Evolutionary conservation across 495 filamentous ascomycete genomes (phyloP), one percentile per base, ranked within the genome.

Genomic region (Penicillium ochrochloron): DNA sequence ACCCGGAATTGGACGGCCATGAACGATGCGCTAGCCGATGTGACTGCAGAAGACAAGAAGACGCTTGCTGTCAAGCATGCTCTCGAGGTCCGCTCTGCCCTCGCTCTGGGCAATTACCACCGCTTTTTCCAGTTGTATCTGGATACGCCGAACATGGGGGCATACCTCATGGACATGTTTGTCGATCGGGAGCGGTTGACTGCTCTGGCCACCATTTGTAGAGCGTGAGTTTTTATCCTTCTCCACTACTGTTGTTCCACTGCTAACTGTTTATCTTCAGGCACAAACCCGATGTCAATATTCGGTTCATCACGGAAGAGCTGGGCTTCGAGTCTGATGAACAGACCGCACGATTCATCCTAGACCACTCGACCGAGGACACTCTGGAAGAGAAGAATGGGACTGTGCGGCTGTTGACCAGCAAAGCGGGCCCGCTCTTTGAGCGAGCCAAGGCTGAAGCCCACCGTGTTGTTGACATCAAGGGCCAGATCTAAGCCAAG

Each of bases 91-190:
- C 91, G 95, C 44, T 97, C 95, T 41, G 90, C 93, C 33, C 81
- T 99, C 66, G 94, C 96, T 59, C 81, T 95, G 72, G 92, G 93
- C 66, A 99, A 98, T 78, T 97, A 97, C 76, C 94, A 98, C 79
- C 92, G 86, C 67, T 97, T 99, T 75, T 98, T 98, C 84, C 89
- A 89, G 75, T 84, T 99, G 25, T 99, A 97, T 75, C 85, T 95
- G 62, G 91, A 95, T 70, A 92, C 93, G 14, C 95, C 95, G 23
- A 95, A 96, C 70, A 98, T 99, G 96, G 93, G 95, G 50, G 92
- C 90, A 65, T 97, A 98, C 80, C 86, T 99, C 7, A 96, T 99
- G 90, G 95, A 99, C 79, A 97, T 96, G 91, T 97, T 99, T 79
- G 88, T 98, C 71, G 88, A 86, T 64, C 91, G 96, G 65, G 96